These are phyloP conservation scores for Cercospora zeae-maydis DNA, from an alignment of 2,329 filamentous ascomycete genomes.

Conservation along the genomic window DNA sequence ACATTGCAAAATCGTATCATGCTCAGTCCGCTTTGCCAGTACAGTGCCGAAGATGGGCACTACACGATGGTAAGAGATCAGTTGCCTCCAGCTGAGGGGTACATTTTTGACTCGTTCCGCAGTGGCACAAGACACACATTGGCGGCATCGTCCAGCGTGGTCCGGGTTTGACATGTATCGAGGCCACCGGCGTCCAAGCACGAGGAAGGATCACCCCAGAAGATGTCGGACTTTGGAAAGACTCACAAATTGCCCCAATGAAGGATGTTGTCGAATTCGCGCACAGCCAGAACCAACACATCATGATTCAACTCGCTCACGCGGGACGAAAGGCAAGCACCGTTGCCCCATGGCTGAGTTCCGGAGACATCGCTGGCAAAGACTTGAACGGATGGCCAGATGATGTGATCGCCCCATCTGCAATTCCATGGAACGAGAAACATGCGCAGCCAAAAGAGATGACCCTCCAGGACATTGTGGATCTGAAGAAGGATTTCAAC, in stretches of 20 bases:
- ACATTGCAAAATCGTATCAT: conserved; percentile 50
- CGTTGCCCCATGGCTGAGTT: conserved; percentile 61
- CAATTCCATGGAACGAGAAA: conserved; percentile 59
- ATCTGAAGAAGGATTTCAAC: conserved; percentile 49
- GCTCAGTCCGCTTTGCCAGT: conserved; percentile 63
- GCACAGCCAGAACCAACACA: conserved; percentile 72
- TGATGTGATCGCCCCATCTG: conserved; percentile 55
- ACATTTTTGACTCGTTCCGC: background rate
- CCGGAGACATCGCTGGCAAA: conserved; percentile 51
- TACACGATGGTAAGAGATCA: conserved; percentile 54
- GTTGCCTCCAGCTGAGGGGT: background rate
- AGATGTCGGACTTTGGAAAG: conserved; percentile 77
- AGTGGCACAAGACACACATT: conserved; percentile 69
- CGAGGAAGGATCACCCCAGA: conserved; percentile 81
- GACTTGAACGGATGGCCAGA: conserved; percentile 52
- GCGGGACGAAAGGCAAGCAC: conserved; percentile 65
- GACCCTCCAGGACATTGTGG: conserved; percentile 64
- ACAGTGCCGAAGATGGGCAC: conserved; percentile 66
- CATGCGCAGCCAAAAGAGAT: conserved; percentile 64
- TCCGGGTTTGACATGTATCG: conserved; percentile 68
- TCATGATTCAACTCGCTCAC: conserved; percentile 77
- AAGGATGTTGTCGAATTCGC: conserved; percentile 71
- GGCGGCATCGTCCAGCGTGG: conserved; percentile 75
- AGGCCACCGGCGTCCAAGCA: conserved; percentile 71
- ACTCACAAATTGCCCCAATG: conserved; percentile 72